phyloP scores from a whole-genome alignment of 1,139 yeast species.

The Zygotorulaspora mrakii region DNA sequence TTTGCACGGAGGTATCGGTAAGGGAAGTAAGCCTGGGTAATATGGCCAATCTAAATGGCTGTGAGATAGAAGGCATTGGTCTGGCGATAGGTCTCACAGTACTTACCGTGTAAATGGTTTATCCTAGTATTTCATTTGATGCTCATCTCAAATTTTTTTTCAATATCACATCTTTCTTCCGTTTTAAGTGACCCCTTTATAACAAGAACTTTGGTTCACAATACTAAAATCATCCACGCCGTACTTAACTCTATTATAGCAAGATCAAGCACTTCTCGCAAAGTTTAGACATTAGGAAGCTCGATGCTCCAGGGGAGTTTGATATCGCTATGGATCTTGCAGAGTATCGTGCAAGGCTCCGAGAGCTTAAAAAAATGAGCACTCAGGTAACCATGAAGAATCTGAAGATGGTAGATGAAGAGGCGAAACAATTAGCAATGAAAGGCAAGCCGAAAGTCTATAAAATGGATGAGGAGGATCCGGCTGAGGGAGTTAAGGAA shows the following conservation, averaged over 20 bases:
- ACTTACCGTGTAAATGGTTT: not conserved
- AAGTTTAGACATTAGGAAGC: too few relatives aligned
- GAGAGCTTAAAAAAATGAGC: conserved; percentile 35
- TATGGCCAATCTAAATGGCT: conserved; percentile 35
- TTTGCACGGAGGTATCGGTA: conserved; percentile 28
- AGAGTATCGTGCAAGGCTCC: conserved; percentile 25
- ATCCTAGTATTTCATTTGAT: conserved; percentile 1
- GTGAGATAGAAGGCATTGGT: conserved; percentile 34
- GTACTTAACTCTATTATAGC: too few relatives aligned
- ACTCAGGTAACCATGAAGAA: conserved; percentile 44
- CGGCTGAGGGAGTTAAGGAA: conserved; percentile 25
- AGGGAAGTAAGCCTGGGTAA: conserved; percentile 35
- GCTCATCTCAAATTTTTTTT: conserved; percentile 18
- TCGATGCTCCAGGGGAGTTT: too few relatives aligned
- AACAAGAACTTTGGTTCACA: not conserved
- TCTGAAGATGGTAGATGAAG: conserved; percentile 38
- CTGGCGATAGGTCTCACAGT: not conserved
- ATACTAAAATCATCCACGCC: not conserved
- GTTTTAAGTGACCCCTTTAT: not conserved
- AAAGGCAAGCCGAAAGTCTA: conserved; percentile 40
- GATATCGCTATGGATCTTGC: conserved; percentile 22
- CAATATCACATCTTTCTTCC: not conserved
- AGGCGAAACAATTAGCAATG: conserved; percentile 38
- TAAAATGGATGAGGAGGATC: conserved; percentile 38
- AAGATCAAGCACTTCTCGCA: too few relatives aligned